Conservation (phyloP, 140 eudicot species). For the Oenanthe javanica region DNA sequence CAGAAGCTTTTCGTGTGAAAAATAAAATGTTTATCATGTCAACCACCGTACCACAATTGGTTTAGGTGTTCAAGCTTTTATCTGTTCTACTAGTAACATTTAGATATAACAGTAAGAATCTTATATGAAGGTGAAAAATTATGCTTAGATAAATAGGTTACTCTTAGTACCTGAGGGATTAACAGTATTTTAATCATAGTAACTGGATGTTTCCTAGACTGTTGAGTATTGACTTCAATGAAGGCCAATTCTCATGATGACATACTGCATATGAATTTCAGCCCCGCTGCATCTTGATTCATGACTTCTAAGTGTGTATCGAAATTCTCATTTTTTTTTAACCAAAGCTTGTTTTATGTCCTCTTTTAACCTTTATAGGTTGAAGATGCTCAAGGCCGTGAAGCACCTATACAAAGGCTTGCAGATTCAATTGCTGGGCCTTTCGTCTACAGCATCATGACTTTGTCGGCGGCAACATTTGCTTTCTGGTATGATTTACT, state of each 20-base stretch:
- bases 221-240: background rate
- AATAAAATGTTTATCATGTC: no score
- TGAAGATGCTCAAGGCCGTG: slow-evolving; percentile 99
- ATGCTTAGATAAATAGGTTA: background rate
- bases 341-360: background rate
- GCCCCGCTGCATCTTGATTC: background rate
- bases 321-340: background rate
- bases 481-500: slow-evolving; percentile 64
- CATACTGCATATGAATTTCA: background rate
- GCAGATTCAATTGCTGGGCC: slow-evolving; percentile 99
- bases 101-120: background rate
- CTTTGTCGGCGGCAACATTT: slow-evolving; percentile 80
- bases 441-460: slow-evolving; percentile 82
- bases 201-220: background rate
- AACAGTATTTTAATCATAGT: no score
- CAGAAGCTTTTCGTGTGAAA: no score
- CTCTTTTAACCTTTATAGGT: slow-evolving; percentile 41
- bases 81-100: background rate
- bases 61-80: background rate
- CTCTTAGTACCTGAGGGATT: background rate
- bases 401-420: slow-evolving; percentile 99
- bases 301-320: background rate
- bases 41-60: background rate
- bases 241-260: background rate
- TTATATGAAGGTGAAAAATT: background rate